Percentiles rank a stretch among this genome's conserved stretches.
Conservation (phyloP, 2,329 filamentous ascomycete genomes). For the Knufia petricola region DNA sequence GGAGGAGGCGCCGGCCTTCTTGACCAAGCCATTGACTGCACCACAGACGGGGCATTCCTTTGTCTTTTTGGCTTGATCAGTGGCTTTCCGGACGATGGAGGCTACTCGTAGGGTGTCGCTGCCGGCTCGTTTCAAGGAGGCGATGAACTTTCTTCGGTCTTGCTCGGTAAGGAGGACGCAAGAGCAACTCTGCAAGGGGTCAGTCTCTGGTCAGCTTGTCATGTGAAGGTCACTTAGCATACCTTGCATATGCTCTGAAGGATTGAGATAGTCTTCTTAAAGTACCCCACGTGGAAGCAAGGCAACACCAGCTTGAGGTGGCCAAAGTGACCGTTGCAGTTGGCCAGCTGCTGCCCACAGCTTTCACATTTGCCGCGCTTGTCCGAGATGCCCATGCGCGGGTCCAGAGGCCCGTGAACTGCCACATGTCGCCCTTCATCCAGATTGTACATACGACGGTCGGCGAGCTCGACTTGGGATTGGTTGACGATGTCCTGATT, state of each 20-base stretch:
- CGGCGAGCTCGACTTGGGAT: constrained; percentile 87
- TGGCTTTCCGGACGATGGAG: constrained; percentile 78
- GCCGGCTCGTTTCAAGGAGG: constrained; percentile 66
- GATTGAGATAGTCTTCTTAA: constrained; percentile 85
- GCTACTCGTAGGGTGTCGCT: constrained; percentile 79
- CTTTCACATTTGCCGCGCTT: constrained; percentile 73
- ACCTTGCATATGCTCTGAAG: constrained; percentile 90
- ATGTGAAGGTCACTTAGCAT: constrained; percentile 12
- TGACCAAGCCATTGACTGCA: constrained; percentile 78
- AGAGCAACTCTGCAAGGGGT: constrained; percentile 56
- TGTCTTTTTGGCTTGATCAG: constrained; percentile 79
- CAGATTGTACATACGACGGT: constrained; percentile 86
- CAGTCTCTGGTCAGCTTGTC: constrained; percentile 3
- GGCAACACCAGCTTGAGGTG: constrained; percentile 84
- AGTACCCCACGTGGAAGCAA: constrained; percentile 90
- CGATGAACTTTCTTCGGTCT: constrained; percentile 68
- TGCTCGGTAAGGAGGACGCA: constrained; percentile 71
- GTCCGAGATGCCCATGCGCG: constrained; percentile 77
- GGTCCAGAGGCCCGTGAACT: constrained; percentile 76
- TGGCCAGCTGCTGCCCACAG: constrained; percentile 68
- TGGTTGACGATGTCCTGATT: constrained; percentile 93
- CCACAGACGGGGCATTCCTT: constrained; percentile 73
- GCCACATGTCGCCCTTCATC: constrained; percentile 67
- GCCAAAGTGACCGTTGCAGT: constrained; percentile 92
- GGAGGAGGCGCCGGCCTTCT: constrained; percentile 71